Conservation (phyloP, 176 grass and related monocot genomes). For the Carex parvula region DNA sequence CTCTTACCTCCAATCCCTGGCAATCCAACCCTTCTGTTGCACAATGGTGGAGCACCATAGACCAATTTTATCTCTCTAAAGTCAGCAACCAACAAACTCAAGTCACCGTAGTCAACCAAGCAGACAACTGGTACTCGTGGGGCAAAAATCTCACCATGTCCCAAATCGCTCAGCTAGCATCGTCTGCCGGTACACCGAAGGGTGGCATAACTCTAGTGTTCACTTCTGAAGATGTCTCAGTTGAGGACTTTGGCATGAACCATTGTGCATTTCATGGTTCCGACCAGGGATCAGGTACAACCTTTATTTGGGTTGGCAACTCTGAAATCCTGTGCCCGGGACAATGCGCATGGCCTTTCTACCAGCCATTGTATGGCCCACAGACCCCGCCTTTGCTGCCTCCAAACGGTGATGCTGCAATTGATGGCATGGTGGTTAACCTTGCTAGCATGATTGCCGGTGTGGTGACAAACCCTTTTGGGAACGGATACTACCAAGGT, state of each 20-base stretch:
- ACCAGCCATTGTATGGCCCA: conserved; percentile 40
- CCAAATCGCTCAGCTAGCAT: conserved; percentile 21
- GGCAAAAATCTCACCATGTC: conserved; percentile 15
- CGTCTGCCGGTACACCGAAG: background rate
- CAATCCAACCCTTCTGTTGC: conserved; percentile 46
- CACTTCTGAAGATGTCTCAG: conserved; percentile 28
- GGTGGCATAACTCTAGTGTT: conserved; percentile 26
- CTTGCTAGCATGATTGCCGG: conserved; percentile 45
- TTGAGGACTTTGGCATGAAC: conserved; percentile 37
- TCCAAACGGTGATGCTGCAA: conserved; percentile 36
- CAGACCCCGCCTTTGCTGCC: conserved; percentile 28
- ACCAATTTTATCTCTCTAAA: conserved; percentile 59
- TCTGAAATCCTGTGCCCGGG: conserved; percentile 37
- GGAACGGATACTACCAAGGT: conserved; percentile 43
- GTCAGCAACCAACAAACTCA: conserved; percentile 28
- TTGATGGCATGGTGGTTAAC: conserved; percentile 42
- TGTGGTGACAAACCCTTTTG: conserved; percentile 32
- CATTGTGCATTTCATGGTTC: conserved; percentile 32
- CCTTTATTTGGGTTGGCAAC: conserved; percentile 35
- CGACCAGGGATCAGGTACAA: background rate
- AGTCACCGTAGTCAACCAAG: conserved; percentile 39
- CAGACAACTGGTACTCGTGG: conserved; percentile 34
- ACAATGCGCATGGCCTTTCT: conserved; percentile 52
- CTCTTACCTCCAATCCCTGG: conserved; percentile 34
- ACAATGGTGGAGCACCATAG: conserved; percentile 74